Conservation (phyloP, 345 rosid species). For the Barbarea vulgaris region DNA sequence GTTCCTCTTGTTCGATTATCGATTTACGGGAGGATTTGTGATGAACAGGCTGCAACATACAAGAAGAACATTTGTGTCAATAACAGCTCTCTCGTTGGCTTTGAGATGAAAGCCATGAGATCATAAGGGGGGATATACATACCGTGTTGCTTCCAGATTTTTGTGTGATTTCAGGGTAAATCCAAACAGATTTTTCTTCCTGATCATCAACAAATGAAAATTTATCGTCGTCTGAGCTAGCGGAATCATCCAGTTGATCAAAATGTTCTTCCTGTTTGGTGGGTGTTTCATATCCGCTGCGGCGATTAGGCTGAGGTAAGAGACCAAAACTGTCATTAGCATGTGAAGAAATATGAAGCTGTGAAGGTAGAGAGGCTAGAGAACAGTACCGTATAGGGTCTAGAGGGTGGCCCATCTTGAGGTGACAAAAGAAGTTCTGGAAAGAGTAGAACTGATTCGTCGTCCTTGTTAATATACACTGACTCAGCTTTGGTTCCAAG, state of each 20-base stretch:
- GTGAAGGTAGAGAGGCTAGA: slow-evolving; percentile 5
- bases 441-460: slow-evolving; percentile 38
- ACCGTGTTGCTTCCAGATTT: too few species aligned
- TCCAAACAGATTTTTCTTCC: slow-evolving; percentile 25
- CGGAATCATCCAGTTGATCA: slow-evolving; percentile 19
- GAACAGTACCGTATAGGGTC: slow-evolving; percentile 33
- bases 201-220: slow-evolving; percentile 42
- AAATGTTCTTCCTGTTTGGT: slow-evolving; percentile 23
- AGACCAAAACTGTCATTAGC: slow-evolving; percentile 20
- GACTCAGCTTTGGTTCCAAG: slow-evolving; percentile 32
- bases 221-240: slow-evolving; percentile 37
- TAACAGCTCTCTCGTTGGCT: background rate
- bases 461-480: slow-evolving; percentile 22
- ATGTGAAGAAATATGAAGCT: slow-evolving; percentile 10
- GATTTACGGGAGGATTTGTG: background rate
- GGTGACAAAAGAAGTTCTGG: slow-evolving; percentile 40
- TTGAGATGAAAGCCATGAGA: background rate
- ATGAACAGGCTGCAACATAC: slow-evolving; percentile 27
- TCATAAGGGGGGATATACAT: slow-evolving; percentile 4
- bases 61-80: background rate
- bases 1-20: background rate
- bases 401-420: slow-evolving; percentile 34
- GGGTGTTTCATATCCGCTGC: slow-evolving; percentile 26
- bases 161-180: slow-evolving; percentile 25
- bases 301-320: slow-evolving; percentile 34